Conservation (phyloP, 352 stramenopile species). For the Phytophthora citricola region DNA sequence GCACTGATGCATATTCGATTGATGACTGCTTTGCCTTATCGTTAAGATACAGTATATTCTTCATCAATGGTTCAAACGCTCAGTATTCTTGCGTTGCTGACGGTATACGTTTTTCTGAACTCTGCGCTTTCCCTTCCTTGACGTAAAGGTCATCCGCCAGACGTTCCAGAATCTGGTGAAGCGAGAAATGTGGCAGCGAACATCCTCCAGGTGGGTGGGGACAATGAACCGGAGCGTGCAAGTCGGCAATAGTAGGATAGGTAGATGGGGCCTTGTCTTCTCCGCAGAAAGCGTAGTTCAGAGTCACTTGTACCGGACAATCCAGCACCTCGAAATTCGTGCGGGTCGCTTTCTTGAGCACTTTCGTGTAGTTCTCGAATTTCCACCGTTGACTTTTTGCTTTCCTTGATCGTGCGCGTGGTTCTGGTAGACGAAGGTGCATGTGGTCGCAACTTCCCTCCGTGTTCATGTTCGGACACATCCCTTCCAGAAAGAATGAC, state of each 20-base stretch:
- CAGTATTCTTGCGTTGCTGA: slow-evolving; percentile 8
- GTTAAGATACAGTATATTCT: no score
- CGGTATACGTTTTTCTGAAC: slow-evolving; percentile 28
- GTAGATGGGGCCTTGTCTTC: slow-evolving; percentile 21
- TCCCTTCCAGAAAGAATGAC: slow-evolving; percentile 51
- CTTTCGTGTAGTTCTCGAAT: slow-evolving; percentile 53
- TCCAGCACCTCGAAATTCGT: slow-evolving; percentile 16
- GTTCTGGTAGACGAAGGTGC: slow-evolving; percentile 41
- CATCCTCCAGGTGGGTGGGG: slow-evolving; percentile 43
- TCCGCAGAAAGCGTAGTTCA: slow-evolving; percentile 53
- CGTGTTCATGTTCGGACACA: slow-evolving; percentile 43
- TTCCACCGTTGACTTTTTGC: slow-evolving; percentile 28
- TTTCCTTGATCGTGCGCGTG: slow-evolving; percentile 6
- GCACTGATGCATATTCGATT: no score
- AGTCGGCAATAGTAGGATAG: slow-evolving; percentile 13
- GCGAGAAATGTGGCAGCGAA: slow-evolving; percentile 48
- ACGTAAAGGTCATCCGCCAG: slow-evolving; percentile 53
- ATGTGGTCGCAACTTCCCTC: slow-evolving; percentile 47
- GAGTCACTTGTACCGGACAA: slow-evolving; percentile 18
- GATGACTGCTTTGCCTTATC: no score
- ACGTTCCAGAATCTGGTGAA: slow-evolving; percentile 61
- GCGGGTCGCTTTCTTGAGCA: slow-evolving; percentile 28
- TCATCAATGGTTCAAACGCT: not conserved
- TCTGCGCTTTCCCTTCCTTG: slow-evolving; percentile 33
- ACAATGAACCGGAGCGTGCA: slow-evolving; percentile 40